Conservation (phyloP, 2,329 filamentous ascomycete species). For the Pestalotiopsis sp. region DNA sequence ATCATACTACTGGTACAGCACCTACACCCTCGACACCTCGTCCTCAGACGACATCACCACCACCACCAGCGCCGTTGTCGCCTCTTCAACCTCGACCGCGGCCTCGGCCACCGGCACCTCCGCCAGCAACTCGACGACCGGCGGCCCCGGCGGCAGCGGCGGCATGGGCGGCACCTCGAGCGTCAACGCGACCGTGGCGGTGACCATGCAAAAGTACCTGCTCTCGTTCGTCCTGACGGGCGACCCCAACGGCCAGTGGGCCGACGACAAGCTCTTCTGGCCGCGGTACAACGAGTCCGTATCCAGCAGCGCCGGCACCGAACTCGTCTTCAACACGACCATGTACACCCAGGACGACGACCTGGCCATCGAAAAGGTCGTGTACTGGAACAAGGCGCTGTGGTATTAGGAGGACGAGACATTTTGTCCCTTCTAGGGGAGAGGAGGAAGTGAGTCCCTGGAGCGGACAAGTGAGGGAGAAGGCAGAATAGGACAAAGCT, state of each 20-base stretch:
- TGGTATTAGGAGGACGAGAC: conserved; percentile 27
- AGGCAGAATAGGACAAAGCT: too few relatives aligned
- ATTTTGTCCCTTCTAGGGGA: too few relatives aligned
- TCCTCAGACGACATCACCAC: conserved; percentile 17
- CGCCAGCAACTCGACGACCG: conserved; percentile 2
- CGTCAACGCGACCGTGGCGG: conserved; percentile 27
- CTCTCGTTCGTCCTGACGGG: conserved; percentile 31
- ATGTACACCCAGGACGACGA: conserved; percentile 32
- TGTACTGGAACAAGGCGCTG: conserved; percentile 36
- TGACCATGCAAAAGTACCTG: conserved; percentile 33
- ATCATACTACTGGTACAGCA: conserved; percentile 36
- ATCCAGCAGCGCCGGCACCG: conserved; percentile 16
- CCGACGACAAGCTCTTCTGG: conserved; percentile 36
- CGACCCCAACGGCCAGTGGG: conserved; percentile 33
- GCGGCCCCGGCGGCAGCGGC: conserved; percentile 14
- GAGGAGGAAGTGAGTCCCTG: too few relatives aligned
- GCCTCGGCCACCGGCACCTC: background rate
- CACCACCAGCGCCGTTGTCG: conserved; percentile 16
- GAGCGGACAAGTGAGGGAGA: too few relatives aligned
- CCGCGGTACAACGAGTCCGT: conserved; percentile 28
- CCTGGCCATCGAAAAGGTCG: conserved; percentile 28
- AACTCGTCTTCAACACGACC: conserved; percentile 35
- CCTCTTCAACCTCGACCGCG: background rate
- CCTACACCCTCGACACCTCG: conserved; percentile 21
- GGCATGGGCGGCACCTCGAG: conserved; percentile 23